A percentile compares a stretch with the other conserved stretches of the same genome.
Evolutionary conservation across 208 protist species (phyloP).

Genomic region (Lotmaria passim): DNA sequence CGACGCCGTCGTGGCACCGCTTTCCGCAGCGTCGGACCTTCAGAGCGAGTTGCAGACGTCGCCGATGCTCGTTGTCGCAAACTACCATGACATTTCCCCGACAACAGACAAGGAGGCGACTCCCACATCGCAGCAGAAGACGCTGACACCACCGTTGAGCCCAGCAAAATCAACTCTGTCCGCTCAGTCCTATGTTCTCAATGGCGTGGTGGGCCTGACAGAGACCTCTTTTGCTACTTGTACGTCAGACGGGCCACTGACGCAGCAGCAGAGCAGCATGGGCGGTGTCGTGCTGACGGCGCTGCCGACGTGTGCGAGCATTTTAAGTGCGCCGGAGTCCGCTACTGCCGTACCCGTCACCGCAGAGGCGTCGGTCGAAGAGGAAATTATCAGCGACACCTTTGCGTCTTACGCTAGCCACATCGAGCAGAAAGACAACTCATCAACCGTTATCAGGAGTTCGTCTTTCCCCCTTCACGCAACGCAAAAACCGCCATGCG

Average conservation of each 20-base stretch:
- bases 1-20: neutral
- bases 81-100: neutral
- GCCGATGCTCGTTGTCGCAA: neutral
- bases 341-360: too few relatives aligned
- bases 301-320: neutral
- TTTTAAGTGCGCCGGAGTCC: too few relatives aligned
- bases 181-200: neutral
- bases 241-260: neutral
- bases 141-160: neutral
- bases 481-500: too few relatives aligned
- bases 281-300: neutral
- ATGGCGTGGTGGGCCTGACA: neutral
- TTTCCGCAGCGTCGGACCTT: neutral
- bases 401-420: too few relatives aligned
- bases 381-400: too few relatives aligned
- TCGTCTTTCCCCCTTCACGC: too few relatives aligned
- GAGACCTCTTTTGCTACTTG: neutral
- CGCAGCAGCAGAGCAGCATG: neutral
- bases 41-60: conserved; percentile 8
- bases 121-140: neutral
- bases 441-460: too few relatives aligned
- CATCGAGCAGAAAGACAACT: too few relatives aligned
- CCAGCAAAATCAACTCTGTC: neutral
- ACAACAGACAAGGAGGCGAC: neutral
- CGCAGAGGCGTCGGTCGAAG: too few relatives aligned